Conservation (phyloP, 371 early-diverging fungal species). For the Coemansia sp. region DNA sequence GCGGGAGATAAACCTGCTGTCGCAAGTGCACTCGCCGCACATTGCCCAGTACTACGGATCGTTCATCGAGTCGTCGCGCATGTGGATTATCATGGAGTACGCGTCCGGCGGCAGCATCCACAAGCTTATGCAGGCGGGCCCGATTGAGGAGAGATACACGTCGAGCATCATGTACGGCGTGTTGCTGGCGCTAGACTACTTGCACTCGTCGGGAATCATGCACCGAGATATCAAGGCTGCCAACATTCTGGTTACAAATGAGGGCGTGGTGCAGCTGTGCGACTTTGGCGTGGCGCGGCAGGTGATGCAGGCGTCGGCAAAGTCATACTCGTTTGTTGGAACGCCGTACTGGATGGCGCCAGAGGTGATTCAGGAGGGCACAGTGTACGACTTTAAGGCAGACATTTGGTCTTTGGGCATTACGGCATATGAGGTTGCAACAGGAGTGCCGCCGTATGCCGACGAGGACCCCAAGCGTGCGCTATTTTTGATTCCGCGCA, state of each 20-base stretch:
- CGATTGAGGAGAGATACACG: slow-evolving; percentile 84
- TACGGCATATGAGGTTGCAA: slow-evolving; percentile 94
- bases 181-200: slow-evolving; percentile 81
- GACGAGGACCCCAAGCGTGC: slow-evolving; percentile 91
- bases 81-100: slow-evolving; percentile 98
- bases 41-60: slow-evolving; percentile 94
- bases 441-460: slow-evolving; percentile 92
- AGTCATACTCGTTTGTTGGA: slow-evolving; percentile 85
- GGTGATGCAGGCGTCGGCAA: slow-evolving; percentile 62
- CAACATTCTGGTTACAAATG: slow-evolving; percentile 87
- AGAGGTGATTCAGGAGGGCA: slow-evolving; percentile 82
- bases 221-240: slow-evolving; percentile 98
- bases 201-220: slow-evolving; percentile 92
- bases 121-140: slow-evolving; percentile 79
- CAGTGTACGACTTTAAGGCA: slow-evolving; percentile 76
- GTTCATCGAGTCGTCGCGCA: slow-evolving; percentile 83
- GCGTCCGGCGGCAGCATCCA: slow-evolving; percentile 92
- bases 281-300: slow-evolving; percentile 89
- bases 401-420: slow-evolving; percentile 96
- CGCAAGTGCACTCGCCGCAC: slow-evolving; percentile 82
- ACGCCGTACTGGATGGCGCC: slow-evolving; percentile 94
- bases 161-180: slow-evolving; percentile 87
- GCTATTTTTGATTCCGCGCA: slow-evolving; percentile 78
- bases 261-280: slow-evolving; percentile 91
- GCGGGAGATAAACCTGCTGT: slow-evolving; percentile 87